Evolutionary conservation across 73 alveolate species (phyloP).

Genomic region (Paramecium primaurelia): DNA sequence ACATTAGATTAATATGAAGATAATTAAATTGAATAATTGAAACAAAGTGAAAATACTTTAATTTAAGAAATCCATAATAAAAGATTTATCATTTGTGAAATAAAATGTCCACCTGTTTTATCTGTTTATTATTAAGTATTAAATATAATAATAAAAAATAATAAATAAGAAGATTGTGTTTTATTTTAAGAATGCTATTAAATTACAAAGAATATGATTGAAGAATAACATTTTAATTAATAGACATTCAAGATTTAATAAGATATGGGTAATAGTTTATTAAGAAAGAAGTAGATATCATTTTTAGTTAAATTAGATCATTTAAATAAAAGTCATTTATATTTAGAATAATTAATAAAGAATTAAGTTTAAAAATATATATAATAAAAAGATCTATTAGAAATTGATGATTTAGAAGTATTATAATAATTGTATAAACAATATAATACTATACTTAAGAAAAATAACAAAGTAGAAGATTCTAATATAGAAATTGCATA

Average conservation of each 20-base stretch:
- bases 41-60: background rate
- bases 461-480: background rate
- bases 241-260: background rate
- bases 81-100: background rate
- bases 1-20: background rate
- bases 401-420: constrained; percentile 3
- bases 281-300: background rate
- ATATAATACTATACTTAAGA: background rate
- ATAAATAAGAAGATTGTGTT: background rate
- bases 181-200: background rate
- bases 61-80: background rate
- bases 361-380: background rate
- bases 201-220: background rate
- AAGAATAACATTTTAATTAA: background rate
- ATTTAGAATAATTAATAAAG: background rate
- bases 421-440: background rate
- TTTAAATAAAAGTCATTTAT: background rate
- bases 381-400: background rate
- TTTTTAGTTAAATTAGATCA: background rate
- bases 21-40: background rate
- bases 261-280: background rate
- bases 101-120: background rate
- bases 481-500: background rate
- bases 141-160: background rate
- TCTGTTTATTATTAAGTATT: background rate